Evolutionary conservation across 2,329 filamentous ascomycete species (phyloP).

Genomic region (Claviceps digitariae): DNA sequence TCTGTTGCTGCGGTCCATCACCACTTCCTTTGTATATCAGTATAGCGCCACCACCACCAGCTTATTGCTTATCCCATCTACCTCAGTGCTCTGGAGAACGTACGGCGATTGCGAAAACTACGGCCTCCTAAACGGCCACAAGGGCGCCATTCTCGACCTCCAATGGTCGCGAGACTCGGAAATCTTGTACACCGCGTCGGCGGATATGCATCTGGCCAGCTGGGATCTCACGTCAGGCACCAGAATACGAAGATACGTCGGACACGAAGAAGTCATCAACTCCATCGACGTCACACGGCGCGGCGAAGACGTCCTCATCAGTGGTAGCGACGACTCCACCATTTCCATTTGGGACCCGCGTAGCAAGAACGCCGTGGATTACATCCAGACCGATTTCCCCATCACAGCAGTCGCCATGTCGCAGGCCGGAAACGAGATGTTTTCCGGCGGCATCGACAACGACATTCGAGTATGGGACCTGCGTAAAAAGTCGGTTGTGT

Average conservation of each 20-base stretch:
- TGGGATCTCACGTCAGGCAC: slow-evolving; percentile 92
- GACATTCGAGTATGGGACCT: slow-evolving; percentile 96
- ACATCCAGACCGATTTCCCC: slow-evolving; percentile 82
- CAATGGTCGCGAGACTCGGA: slow-evolving; percentile 95
- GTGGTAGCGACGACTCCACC: slow-evolving; percentile 83
- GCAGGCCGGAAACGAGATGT: slow-evolving; percentile 90
- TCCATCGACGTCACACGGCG: slow-evolving; percentile 75
- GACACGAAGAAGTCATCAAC: slow-evolving; percentile 95
- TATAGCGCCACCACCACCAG: background rate
- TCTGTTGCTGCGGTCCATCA: background rate
- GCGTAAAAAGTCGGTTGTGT: slow-evolving; percentile 77
- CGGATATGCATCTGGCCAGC: slow-evolving; percentile 83
- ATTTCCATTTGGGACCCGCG: slow-evolving; percentile 95
- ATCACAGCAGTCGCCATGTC: slow-evolving; percentile 85
- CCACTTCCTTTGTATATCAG: background rate
- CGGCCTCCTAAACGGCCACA: slow-evolving; percentile 75
- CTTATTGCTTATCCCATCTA: background rate
- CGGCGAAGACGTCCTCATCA: slow-evolving; percentile 81
- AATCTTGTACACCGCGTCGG: slow-evolving; percentile 81
- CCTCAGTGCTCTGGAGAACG: slow-evolving; percentile 77
- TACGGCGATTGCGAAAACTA: slow-evolving; percentile 93
- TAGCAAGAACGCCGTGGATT: slow-evolving; percentile 75
- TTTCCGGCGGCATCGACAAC: slow-evolving; percentile 90
- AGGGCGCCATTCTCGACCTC: slow-evolving; percentile 78
- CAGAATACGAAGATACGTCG: slow-evolving; percentile 79